These are phyloP conservation scores for Phialemoniopsis sp. DNA, from an alignment of 2,329 filamentous ascomycete genomes.

Conservation along the genomic window DNA sequence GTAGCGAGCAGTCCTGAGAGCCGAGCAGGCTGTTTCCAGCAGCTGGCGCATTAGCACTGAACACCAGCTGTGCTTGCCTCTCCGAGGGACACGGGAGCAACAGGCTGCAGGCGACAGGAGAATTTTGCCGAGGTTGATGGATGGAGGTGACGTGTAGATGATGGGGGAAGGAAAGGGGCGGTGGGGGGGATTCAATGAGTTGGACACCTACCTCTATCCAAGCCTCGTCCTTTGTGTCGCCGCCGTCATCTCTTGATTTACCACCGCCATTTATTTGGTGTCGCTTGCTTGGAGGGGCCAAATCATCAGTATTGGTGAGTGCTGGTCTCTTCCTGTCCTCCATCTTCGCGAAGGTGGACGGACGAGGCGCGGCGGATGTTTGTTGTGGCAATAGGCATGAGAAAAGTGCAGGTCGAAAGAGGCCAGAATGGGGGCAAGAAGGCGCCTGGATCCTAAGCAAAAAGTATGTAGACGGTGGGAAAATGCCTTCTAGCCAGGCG, in stretches of 20 bases:
- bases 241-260: slow-evolving; percentile 50
- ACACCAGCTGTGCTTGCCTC: slow-evolving; percentile 14
- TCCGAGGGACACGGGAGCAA: neutral
- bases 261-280: slow-evolving; percentile 79
- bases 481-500: no score
- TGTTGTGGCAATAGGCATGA: slow-evolving; percentile 84
- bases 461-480: neutral
- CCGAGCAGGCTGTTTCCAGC: slow-evolving; percentile 35
- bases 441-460: slow-evolving; percentile 3
- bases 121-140: neutral
- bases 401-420: slow-evolving; percentile 44
- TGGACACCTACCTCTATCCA: slow-evolving; percentile 63
- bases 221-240: slow-evolving; percentile 53
- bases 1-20: slow-evolving; percentile 19
- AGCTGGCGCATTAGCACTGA: slow-evolving; percentile 39
- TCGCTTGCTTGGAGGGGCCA: slow-evolving; percentile 86
- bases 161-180: slow-evolving; percentile 8
- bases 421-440: slow-evolving; percentile 4
- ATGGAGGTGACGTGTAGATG: slow-evolving; percentile 12
- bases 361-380: slow-evolving; percentile 66
- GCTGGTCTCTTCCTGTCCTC: slow-evolving; percentile 98
- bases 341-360: slow-evolving; percentile 89
- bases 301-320: slow-evolving; percentile 72
- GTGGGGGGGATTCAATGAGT: slow-evolving; percentile 17
- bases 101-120: slow-evolving; percentile 1